Evolutionary conservation across 2,329 filamentous ascomycete species (phyloP).

Genomic region (Drechslerella dactyloides): DNA sequence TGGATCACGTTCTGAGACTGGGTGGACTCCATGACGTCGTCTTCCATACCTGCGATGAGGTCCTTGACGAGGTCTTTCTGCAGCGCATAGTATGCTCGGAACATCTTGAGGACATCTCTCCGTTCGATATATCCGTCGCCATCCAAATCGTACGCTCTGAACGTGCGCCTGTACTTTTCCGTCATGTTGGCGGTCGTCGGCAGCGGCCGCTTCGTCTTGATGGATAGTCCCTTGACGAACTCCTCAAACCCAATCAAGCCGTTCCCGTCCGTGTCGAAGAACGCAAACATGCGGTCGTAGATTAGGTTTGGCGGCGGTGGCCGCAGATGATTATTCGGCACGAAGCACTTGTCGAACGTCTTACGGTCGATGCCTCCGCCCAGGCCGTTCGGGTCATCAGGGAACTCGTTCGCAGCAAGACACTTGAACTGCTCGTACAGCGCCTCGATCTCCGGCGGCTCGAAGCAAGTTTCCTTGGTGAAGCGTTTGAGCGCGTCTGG

Average conservation of each 20-base stretch:
- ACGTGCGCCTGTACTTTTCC: conserved; percentile 74
- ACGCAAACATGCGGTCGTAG: conserved; percentile 94
- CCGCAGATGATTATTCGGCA: conserved; percentile 79
- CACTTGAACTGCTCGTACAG: conserved; percentile 97
- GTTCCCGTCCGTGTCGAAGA: conserved; percentile 91
- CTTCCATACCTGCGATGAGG: conserved; percentile 76
- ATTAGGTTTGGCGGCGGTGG: conserved; percentile 84
- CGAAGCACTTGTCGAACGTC: conserved; percentile 89
- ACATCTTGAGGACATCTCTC: conserved; percentile 87
- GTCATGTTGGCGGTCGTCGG: conserved; percentile 68
- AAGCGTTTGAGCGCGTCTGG: conserved; percentile 71
- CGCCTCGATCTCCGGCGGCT: conserved; percentile 86
- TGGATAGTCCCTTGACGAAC: conserved; percentile 81
- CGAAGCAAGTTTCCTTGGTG: conserved; percentile 72
- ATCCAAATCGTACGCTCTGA: conserved; percentile 90
- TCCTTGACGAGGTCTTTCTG: conserved; percentile 89
- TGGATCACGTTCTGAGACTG: conserved; percentile 78
- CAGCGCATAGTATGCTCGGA: conserved; percentile 87
- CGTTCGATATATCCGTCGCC: conserved; percentile 83
- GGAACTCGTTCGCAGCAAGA: conserved; percentile 84
- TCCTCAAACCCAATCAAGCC: conserved; percentile 90
- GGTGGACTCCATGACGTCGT: conserved; percentile 76
- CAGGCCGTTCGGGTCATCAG: conserved; percentile 77
- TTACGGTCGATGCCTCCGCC: conserved; percentile 85
- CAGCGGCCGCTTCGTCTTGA: conserved; percentile 65